Evolutionary conservation across 2,329 filamentous ascomycete genomes (phyloP).

Genomic region (Alternaria sp.): DNA sequence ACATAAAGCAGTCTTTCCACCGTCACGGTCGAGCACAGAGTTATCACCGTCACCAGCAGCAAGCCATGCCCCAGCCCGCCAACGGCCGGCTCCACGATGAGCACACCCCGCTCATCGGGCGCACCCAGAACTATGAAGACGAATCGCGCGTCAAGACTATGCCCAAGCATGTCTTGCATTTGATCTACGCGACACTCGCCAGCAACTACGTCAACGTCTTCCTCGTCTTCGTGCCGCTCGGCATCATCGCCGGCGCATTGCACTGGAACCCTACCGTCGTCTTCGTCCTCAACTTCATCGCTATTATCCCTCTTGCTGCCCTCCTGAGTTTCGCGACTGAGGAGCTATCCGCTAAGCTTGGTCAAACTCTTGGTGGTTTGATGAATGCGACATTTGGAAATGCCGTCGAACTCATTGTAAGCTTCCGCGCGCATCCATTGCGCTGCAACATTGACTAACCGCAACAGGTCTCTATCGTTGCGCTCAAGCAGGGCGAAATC

Average conservation of each 20-base stretch:
- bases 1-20: conserved; percentile 44
- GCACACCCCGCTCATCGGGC: conserved; percentile 39
- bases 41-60: conserved; percentile 8
- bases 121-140: conserved; percentile 22
- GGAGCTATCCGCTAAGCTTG: conserved; percentile 74
- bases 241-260: conserved; percentile 69
- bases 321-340: conserved; percentile 80
- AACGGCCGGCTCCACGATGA: conserved; percentile 38
- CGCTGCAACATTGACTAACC: conserved; percentile 8
- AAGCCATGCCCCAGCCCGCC: conserved; percentile 30
- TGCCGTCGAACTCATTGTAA: conserved; percentile 77
- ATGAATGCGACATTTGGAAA: conserved; percentile 82
- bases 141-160: conserved; percentile 37
- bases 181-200: conserved; percentile 52
- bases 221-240: conserved; percentile 75
- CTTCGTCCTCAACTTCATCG: conserved; percentile 80
- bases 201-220: conserved; percentile 71
- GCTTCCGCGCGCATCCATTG: conserved; percentile 5
- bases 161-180: conserved; percentile 41
- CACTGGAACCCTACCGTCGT: conserved; percentile 70
- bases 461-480: conserved; percentile 84
- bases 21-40: conserved; percentile 34
- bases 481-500: conserved; percentile 83
- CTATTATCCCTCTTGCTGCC: conserved; percentile 77
- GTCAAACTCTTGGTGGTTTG: conserved; percentile 75